These are phyloP conservation scores for Colletotrichum graminicola DNA, from an alignment of 2,329 filamentous ascomycete species.

Conservation along the genomic window DNA sequence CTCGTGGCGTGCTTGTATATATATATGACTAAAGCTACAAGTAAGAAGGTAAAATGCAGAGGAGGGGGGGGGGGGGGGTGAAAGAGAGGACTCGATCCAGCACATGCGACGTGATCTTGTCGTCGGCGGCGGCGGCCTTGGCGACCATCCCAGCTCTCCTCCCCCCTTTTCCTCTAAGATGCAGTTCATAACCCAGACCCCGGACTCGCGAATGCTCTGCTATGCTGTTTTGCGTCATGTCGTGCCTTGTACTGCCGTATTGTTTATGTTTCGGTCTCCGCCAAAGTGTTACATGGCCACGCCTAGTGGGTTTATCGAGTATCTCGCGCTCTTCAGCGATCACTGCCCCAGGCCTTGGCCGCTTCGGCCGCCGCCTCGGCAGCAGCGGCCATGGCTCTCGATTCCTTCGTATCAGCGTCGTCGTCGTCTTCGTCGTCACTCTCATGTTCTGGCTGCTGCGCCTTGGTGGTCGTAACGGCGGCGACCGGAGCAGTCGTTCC, in stretches of 20 bases:
- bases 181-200: constrained; percentile 9
- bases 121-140: neutral
- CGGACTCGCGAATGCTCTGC: constrained; percentile 5
- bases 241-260: neutral
- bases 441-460: constrained; percentile 6
- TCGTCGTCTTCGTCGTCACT: constrained; percentile 25
- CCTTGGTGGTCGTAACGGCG: neutral
- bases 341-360: constrained; percentile 34
- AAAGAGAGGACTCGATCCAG: neutral
- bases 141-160: neutral
- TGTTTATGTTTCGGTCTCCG: neutral
- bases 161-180: neutral
- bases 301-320: neutral
- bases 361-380: constrained; percentile 38
- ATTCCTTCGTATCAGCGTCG: constrained; percentile 12
- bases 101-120: neutral
- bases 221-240: constrained; percentile 17
- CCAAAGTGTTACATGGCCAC: neutral
- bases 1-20: neutral
- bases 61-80: neutral
- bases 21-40: constrained; percentile 18
- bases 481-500: neutral
- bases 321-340: neutral
- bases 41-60: neutral
- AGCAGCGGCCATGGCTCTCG: constrained; percentile 29